Conservation (phyloP, 805 yeast species). For the Tetrapisispora pingtungensis region DNA sequence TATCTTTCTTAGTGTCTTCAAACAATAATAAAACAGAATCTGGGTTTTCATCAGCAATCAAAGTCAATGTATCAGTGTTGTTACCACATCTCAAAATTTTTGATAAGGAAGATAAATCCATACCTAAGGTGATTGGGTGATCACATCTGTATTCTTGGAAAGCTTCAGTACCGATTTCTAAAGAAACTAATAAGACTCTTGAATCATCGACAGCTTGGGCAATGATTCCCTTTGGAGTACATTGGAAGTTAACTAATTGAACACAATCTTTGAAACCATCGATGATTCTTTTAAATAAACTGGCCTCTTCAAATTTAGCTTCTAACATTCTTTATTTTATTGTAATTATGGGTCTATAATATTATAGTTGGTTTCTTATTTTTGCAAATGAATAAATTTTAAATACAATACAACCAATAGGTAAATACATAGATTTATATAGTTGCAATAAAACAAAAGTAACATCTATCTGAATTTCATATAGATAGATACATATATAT, state of each 20-base stretch:
- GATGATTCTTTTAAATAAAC: slow-evolving; percentile 80
- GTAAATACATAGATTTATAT: no score
- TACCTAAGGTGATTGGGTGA: slow-evolving; percentile 81
- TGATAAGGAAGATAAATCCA: slow-evolving; percentile 77
- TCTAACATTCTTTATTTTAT: slow-evolving; percentile 58
- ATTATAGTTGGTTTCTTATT: no score
- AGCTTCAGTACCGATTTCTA: slow-evolving; percentile 79
- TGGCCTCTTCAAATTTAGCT: slow-evolving; percentile 92
- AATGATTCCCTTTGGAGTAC: slow-evolving; percentile 88
- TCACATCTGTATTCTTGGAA: slow-evolving; percentile 93
- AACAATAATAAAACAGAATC: slow-evolving; percentile 71
- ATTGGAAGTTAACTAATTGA: slow-evolving; percentile 90
- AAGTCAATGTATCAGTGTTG: slow-evolving; percentile 76
- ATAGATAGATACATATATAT: no score
- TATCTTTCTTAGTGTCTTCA: slow-evolving; percentile 84
- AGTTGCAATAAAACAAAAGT: no score
- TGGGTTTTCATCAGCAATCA: slow-evolving; percentile 83
- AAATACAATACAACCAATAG: no score
- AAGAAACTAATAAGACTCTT: slow-evolving; percentile 82
- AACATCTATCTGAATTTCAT: no score
- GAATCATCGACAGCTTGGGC: slow-evolving; percentile 98
- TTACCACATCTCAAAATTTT: slow-evolving; percentile 88
- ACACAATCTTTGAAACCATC: slow-evolving; percentile 94
- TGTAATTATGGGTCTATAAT: background rate
- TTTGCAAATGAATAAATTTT: no score